Evolutionary conservation across 768 basidiomycete genomes (phyloP).

Genomic region (Boletus sp.): DNA sequence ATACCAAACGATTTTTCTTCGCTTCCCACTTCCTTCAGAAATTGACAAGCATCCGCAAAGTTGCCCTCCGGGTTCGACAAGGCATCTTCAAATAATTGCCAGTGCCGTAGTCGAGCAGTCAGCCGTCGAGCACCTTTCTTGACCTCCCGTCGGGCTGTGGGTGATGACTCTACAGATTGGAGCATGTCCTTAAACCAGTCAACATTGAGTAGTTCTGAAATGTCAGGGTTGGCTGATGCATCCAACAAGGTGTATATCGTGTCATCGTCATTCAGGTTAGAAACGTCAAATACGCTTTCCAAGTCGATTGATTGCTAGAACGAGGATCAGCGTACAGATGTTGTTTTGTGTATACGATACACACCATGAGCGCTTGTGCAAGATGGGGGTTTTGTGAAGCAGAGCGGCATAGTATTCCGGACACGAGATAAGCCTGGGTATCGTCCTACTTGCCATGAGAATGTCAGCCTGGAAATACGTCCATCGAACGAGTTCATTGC

Average conservation of each 20-base stretch:
- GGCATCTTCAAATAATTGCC: conserved; percentile 60
- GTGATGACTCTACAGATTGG: conserved; percentile 15
- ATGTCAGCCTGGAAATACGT: background rate
- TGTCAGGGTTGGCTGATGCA: conserved; percentile 61
- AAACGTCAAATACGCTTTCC: conserved; percentile 49
- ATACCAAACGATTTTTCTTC: conserved; percentile 70
- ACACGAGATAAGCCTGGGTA: conserved; percentile 57
- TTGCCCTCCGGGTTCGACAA: conserved; percentile 50
- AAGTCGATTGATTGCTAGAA: conserved; percentile 58
- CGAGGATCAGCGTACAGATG: conserved; percentile 8
- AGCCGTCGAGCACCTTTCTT: conserved; percentile 49
- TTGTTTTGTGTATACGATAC: background rate
- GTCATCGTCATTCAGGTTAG: conserved; percentile 47
- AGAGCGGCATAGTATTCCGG: conserved; percentile 58
- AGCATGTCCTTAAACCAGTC: conserved; percentile 30
- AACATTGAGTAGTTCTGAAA: conserved; percentile 51
- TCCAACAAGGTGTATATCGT: conserved; percentile 58
- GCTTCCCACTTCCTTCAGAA: conserved; percentile 57
- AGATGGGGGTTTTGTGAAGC: conserved; percentile 61
- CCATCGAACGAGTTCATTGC: conserved; percentile 12
- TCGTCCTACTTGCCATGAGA: conserved; percentile 36
- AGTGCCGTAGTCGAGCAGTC: conserved; percentile 48
- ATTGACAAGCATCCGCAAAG: conserved; percentile 43
- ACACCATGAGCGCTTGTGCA: conserved; percentile 44
- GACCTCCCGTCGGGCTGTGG: conserved; percentile 37